phyloP scores from a whole-genome alignment of 345 rosid genomes.

The Aegle marmelos region DNA sequence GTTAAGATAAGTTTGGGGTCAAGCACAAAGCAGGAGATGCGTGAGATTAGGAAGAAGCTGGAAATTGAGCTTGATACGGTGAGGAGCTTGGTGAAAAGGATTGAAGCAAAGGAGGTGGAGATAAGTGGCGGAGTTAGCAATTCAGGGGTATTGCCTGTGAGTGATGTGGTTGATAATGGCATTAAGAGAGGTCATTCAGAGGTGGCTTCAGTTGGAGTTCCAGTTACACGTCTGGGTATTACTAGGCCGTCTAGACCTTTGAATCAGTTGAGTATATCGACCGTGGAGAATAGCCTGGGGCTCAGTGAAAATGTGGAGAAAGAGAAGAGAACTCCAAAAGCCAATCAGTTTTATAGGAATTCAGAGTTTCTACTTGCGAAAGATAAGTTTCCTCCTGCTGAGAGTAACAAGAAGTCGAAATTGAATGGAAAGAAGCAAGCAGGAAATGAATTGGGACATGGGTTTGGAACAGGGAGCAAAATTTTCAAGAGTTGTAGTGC shows the following conservation, averaged over 20 bases:
- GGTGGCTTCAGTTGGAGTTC: slow-evolving; percentile 50
- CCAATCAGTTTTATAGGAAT: slow-evolving; percentile 88
- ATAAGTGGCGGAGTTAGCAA: slow-evolving; percentile 44
- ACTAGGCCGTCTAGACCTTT: slow-evolving; percentile 69
- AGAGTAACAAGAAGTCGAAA: slow-evolving; percentile 91
- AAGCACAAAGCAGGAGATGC: slow-evolving; percentile 55
- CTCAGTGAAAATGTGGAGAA: slow-evolving; percentile 68
- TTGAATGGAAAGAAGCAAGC: slow-evolving; percentile 73
- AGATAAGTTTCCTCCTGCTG: slow-evolving; percentile 96
- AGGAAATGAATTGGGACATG: slow-evolving; percentile 50
- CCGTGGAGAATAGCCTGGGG: slow-evolving; percentile 69
- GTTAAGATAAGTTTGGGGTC: slow-evolving; percentile 57
- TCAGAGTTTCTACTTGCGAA: slow-evolving; percentile 94
- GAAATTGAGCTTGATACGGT: slow-evolving; percentile 70
- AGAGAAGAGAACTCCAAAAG: slow-evolving; percentile 97
- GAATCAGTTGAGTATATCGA: slow-evolving; percentile 68
- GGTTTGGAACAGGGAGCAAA: slow-evolving; percentile 54
- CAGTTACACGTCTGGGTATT: slow-evolving; percentile 48
- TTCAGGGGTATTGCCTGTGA: slow-evolving; percentile 27
- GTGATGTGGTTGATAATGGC: slow-evolving; percentile 48
- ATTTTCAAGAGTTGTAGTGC: slow-evolving; percentile 67
- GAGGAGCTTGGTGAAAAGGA: slow-evolving; percentile 72
- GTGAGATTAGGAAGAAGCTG: slow-evolving; percentile 67
- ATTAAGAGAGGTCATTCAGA: slow-evolving; percentile 58
- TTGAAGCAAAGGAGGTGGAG: slow-evolving; percentile 71